These are phyloP conservation scores for Syzygium jambos DNA, from an alignment of 345 rosid species.

Conservation along the genomic window DNA sequence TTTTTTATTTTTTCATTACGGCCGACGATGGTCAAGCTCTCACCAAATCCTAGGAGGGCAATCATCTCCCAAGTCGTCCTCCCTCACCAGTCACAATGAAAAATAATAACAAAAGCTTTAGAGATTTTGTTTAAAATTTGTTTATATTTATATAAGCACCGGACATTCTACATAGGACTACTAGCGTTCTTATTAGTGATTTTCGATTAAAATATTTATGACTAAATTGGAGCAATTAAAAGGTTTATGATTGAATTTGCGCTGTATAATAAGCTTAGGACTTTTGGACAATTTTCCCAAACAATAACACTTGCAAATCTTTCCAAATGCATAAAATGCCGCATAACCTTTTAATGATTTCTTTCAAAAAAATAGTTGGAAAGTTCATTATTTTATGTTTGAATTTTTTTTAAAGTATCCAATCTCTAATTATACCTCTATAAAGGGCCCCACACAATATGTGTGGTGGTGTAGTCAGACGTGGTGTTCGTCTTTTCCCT, in stretches of 20 bases:
- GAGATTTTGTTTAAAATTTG: neutral
- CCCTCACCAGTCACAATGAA: neutral
- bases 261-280: fast-evolving
- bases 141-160: fast-evolving
- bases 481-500: neutral
- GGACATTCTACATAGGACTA: fast-evolving
- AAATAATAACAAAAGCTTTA: neutral
- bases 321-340: neutral
- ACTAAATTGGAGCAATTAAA: neutral
- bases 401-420: neutral
- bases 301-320: neutral
- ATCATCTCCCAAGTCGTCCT: neutral
- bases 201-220: neutral
- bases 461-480: neutral
- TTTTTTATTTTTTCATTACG: neutral
- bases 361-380: neutral
- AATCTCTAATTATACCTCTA: neutral
- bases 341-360: neutral
- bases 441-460: neutral
- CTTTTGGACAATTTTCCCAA: neutral
- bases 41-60: too few species aligned
- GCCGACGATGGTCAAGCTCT: neutral
- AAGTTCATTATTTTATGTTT: neutral
- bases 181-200: fast-evolving
- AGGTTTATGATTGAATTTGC: fast-evolving